Evolutionary conservation across 129 eudicot species (phyloP).

Genomic region (Ambrosia trifida): DNA sequence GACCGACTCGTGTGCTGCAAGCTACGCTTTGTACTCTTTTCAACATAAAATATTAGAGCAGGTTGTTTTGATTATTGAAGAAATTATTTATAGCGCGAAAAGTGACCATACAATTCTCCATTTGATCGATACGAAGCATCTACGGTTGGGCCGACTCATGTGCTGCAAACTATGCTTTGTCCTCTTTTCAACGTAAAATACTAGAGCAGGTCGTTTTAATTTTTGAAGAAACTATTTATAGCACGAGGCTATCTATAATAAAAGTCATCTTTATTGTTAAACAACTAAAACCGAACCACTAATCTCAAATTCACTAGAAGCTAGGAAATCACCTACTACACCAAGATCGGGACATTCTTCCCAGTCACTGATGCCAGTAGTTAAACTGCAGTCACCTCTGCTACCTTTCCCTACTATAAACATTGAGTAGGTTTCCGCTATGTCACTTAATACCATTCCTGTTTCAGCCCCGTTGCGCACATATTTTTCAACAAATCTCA

Average conservation of each 20-base stretch:
- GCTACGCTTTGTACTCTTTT: constrained; percentile 1
- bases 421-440: constrained; percentile 73
- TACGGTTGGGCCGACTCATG: constrained; percentile 1
- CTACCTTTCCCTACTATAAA: constrained; percentile 87
- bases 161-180: neutral
- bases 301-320: constrained; percentile 77
- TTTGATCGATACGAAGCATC: neutral
- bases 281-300: constrained; percentile 80
- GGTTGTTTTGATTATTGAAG: constrained; percentile 4
- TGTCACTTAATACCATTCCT: constrained; percentile 65
- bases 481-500: constrained; percentile 74
- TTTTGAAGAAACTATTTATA: constrained; percentile 20
- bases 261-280: constrained; percentile 59
- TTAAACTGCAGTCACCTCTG: constrained; percentile 57
- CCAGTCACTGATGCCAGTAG: constrained; percentile 95
- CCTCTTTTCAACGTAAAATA: constrained; percentile 21
- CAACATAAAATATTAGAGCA: constrained; percentile 9
- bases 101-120: neutral
- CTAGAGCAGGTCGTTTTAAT: constrained; percentile 3
- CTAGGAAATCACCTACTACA: constrained; percentile 86
- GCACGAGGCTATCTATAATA: constrained; percentile 13
- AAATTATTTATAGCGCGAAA: constrained; percentile 3
- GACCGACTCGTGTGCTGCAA: constrained; percentile 3
- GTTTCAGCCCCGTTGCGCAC: constrained; percentile 76
- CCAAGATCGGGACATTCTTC: constrained; percentile 98